phyloP scores from a whole-genome alignment of 2,329 filamentous ascomycete species.

The Fusarium fracticaudum region DNA sequence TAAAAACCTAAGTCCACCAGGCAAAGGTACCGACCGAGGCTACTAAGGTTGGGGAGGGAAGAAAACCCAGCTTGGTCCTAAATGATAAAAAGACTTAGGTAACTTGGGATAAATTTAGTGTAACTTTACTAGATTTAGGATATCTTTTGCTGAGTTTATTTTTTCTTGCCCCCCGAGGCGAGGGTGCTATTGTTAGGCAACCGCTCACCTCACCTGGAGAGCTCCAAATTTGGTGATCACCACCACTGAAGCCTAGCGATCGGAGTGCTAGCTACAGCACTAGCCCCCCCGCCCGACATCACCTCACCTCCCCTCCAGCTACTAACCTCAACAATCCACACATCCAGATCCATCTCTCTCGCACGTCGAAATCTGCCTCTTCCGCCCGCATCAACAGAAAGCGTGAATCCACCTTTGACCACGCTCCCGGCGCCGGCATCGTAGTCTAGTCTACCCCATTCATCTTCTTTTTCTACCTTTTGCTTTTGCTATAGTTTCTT shows the following conservation, averaged over 20 bases:
- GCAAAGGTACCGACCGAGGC: background rate
- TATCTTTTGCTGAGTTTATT: too few species aligned
- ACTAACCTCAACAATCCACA: slow-evolving; percentile 3
- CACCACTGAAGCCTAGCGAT: too few species aligned
- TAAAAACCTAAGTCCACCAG: background rate
- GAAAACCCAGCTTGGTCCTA: too few species aligned
- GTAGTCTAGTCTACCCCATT: slow-evolving; percentile 4
- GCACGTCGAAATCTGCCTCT: slow-evolving; percentile 27
- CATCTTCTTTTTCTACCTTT: slow-evolving; percentile 13
- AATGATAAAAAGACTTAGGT: too few species aligned
- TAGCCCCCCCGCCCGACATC: background rate
- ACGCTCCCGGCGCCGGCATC: slow-evolving; percentile 35
- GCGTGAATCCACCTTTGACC: slow-evolving; percentile 33
- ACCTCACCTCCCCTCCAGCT: background rate
- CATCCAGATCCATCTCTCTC: slow-evolving; percentile 2
- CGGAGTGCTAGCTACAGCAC: too few species aligned
- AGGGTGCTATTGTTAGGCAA: too few species aligned
- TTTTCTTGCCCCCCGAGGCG: too few species aligned
- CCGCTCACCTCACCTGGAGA: too few species aligned
- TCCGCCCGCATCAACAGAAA: slow-evolving; percentile 20
- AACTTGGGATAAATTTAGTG: too few species aligned
- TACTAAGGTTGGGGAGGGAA: too few species aligned
- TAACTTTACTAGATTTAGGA: too few species aligned
- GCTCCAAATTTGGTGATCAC: too few species aligned
- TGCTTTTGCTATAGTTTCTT: slow-evolving; percentile 11